phyloP scores from a whole-genome alignment of 2,329 filamentous ascomycete genomes.

The Furcasterigmium furcatum region DNA sequence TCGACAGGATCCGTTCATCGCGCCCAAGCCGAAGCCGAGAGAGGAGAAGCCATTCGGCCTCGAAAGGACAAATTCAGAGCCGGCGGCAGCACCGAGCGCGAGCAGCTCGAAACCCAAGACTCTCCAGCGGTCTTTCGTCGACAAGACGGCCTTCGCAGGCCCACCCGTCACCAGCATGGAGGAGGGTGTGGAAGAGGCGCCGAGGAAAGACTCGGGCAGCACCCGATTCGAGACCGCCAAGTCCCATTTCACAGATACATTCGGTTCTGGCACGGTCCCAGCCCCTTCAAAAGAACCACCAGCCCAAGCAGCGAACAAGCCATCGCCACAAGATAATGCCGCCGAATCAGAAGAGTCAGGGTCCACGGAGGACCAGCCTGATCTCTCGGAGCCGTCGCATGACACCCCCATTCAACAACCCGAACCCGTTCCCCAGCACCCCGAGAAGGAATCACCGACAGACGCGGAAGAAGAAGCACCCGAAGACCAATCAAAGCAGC shows the following conservation, averaged over 20 bases:
- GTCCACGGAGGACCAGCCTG: too few species aligned
- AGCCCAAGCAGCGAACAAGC: not conserved
- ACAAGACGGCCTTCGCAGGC: slow-evolving; percentile 34
- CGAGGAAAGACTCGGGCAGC: slow-evolving; percentile 6
- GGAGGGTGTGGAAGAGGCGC: slow-evolving; percentile 1
- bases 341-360: too few species aligned
- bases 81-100: not conserved
- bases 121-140: slow-evolving; percentile 28
- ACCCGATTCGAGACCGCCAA: slow-evolving; percentile 38
- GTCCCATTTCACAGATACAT: slow-evolving; percentile 28
- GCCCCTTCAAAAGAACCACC: slow-evolving; percentile 9
- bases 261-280: slow-evolving; percentile 19
- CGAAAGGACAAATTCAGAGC: slow-evolving; percentile 9
- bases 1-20: slow-evolving; percentile 9
- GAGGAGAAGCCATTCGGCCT: slow-evolving; percentile 6
- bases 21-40: slow-evolving; percentile 4
- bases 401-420: too few species aligned
- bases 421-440: too few species aligned
- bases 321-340: too few species aligned
- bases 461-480: slow-evolving; percentile 8
- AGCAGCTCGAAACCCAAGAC: not conserved
- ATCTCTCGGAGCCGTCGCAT: too few species aligned
- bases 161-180: slow-evolving; percentile 15
- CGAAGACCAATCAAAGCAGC: slow-evolving; percentile 12
- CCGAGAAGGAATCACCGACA: not conserved